Conservation (phyloP, 352 stramenopile genomes). For the Pythium phragmiticola region DNA sequence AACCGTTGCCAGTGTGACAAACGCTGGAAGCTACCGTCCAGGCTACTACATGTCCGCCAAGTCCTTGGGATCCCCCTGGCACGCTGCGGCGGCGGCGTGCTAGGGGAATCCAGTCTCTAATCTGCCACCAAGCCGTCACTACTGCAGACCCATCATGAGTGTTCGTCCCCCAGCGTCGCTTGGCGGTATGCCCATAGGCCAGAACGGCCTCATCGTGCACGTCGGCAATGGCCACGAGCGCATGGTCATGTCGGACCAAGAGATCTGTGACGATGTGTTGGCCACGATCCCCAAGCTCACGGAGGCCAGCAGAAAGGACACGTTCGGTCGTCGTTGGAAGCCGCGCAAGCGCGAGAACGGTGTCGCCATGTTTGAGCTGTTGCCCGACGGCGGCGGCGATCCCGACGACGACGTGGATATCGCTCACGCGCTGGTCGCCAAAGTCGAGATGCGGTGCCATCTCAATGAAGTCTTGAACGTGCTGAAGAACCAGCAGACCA, state of each 20-base stretch:
- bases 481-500: slow-evolving; percentile 41
- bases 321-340: slow-evolving; percentile 40
- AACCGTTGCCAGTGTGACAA: no score
- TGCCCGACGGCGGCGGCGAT: slow-evolving; percentile 21
- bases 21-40: no score
- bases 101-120: no score
- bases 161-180: not conserved
- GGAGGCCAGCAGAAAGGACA: slow-evolving; percentile 33
- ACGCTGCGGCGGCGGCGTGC: no score
- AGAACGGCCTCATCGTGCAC: slow-evolving; percentile 11
- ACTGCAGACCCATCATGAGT: not conserved
- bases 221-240: slow-evolving; percentile 17
- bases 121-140: no score
- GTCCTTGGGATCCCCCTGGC: no score
- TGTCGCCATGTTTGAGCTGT: slow-evolving; percentile 48
- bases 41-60: no score
- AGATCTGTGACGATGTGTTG: slow-evolving; percentile 55
- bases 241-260: slow-evolving; percentile 36
- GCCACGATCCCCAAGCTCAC: slow-evolving; percentile 50
- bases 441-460: slow-evolving; percentile 51
- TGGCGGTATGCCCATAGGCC: not conserved
- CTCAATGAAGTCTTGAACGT: slow-evolving; percentile 68
- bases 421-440: slow-evolving; percentile 47
- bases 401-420: slow-evolving; percentile 44
- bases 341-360: slow-evolving; percentile 29